Conservation (phyloP, 495 filamentous ascomycete genomes). For the Penicillium daleae region DNA sequence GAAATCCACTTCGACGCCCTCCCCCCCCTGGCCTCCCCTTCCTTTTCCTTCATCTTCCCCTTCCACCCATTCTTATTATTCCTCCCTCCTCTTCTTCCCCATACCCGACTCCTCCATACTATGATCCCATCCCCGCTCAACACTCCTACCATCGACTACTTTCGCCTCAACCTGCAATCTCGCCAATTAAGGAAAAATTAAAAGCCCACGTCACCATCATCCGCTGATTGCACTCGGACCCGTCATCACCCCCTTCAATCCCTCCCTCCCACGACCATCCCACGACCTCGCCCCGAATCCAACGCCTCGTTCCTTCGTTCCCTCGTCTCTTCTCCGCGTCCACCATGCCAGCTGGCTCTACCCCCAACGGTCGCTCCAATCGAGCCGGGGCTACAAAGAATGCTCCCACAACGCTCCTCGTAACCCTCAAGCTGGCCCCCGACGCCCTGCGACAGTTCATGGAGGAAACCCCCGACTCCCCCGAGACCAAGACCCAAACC, state of each 20-base stretch:
- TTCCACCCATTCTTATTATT: constrained; percentile 13
- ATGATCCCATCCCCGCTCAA: neutral
- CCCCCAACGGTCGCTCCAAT: constrained; percentile 44
- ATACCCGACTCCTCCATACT: constrained; percentile 10
- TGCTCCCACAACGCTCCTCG: constrained; percentile 40
- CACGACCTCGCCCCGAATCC: constrained; percentile 10
- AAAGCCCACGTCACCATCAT: constrained; percentile 29
- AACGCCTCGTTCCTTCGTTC: constrained; percentile 16
- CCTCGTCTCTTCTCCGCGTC: constrained; percentile 11
- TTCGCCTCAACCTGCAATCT: constrained; percentile 21
- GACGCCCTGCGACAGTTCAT: constrained; percentile 52
- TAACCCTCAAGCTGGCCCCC: constrained; percentile 59
- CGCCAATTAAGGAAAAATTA: constrained; percentile 12
- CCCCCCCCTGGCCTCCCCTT: no score
- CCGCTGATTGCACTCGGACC: constrained; percentile 6
- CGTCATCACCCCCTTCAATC: constrained; percentile 18
- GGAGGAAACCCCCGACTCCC: constrained; percentile 24
- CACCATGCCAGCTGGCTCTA: constrained; percentile 40
- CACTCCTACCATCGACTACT: constrained; percentile 15
- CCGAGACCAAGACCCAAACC: constrained; percentile 41
- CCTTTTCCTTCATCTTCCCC: constrained; percentile 31
- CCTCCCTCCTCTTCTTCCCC: constrained; percentile 24
- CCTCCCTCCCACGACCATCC: neutral
- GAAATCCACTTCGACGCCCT: constrained; percentile 30
- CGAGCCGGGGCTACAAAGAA: constrained; percentile 42